Base-by-base conservation (phyloP, 352 stramenopile genomes). In the Albugo laibachii region DNA sequence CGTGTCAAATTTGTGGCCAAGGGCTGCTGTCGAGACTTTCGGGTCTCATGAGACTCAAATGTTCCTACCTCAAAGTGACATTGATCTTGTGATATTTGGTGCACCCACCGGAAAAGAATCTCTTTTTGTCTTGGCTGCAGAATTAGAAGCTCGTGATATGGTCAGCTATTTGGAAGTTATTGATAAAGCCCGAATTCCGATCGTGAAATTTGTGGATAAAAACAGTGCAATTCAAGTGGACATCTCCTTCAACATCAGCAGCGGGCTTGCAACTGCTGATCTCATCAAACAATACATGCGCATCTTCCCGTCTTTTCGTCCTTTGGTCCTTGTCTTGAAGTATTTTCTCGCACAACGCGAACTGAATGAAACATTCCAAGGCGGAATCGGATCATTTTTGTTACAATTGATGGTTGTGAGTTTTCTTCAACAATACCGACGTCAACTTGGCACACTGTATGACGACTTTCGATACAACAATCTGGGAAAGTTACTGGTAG, bases 171-270 rank as follows among this genome's bases (percentile, higher is more conserved):
- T 98, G 8, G 88, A 98, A 59, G 81, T 96, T 15, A 95, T 98
- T 57, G 79, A 93, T 60, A 87, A 95, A 43, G 94, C 93, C 2
- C 66, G 82, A 12, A 94, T 98, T 45, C 93, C 93, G 31, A 92
- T 97, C 52, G 92, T 98, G 50, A 98, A 98, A 72, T 91, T 96
- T 53, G 88, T 92, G 19, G 72, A 96, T 61, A 83, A 80, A 49
- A 57, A 69, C 0, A 89, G 73, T 20, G 70, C 77, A 20, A 83
- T 96, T 43, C 69, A 89, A 21, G 65, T 97, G 16, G 93, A 98
- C 44, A 65, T 98, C 34, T 96, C 76, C 42, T 97, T 97, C 54
- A 89, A 93, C 57, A 59, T 92, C 46, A 62, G 55, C 1, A 69
- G 64, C 6, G 88, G 89, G 10, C 61, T 89, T 2, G 70, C 80